Base-by-base conservation (phyloP, 371 early-diverging fungal genomes). In the Rhizopus stolonifer region DNA sequence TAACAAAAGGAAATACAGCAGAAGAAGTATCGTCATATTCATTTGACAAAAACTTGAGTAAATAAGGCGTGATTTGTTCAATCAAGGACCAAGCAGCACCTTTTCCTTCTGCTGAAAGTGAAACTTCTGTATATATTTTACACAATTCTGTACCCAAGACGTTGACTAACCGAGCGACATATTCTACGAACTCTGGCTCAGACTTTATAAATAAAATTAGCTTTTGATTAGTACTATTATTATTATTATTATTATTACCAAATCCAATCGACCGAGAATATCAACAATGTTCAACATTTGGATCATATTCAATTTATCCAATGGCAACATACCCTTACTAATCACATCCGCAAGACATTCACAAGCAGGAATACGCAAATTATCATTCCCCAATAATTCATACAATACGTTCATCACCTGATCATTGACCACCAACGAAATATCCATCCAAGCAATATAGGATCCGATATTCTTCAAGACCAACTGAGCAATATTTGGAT, bases 391-490 rank as follows among this genome's bases (percentile, higher is more conserved):
- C 24, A 96, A 65, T 38, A 91, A 77, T 46, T 83, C 84, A 65
- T 88, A 91, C 45, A 97, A 72, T 3, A 85, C 72, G 3, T 74
- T 70, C 61, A 95, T 86, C 46, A 94, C 93, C 34, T 81, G 79
- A 54, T 91, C 87, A 63, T 89, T 90, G 44, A 91, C 91, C 34
- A 97, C 83, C 22, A 95, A 81, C 9, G 86, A 85, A 51, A 96
- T 94, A 67, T 96, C 96, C 65, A 95, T 91, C 98, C 98, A 97
- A 10, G 90, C 85, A 24, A 86, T 73, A 65, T 82, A 88, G 21
- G 75, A 74, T 15, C 86, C 86, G 49, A 87, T 81, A 23, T 83
- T 80, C 25, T 79, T 78, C 23, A 94, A 74, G 3, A 79, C 81
- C 44, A 77, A 58, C 50, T 77, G 82, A 14, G 88, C 86, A 45